phyloP scores from a whole-genome alignment of 108 stramenopile genomes.

The Aurantiochytrium sp. region DNA sequence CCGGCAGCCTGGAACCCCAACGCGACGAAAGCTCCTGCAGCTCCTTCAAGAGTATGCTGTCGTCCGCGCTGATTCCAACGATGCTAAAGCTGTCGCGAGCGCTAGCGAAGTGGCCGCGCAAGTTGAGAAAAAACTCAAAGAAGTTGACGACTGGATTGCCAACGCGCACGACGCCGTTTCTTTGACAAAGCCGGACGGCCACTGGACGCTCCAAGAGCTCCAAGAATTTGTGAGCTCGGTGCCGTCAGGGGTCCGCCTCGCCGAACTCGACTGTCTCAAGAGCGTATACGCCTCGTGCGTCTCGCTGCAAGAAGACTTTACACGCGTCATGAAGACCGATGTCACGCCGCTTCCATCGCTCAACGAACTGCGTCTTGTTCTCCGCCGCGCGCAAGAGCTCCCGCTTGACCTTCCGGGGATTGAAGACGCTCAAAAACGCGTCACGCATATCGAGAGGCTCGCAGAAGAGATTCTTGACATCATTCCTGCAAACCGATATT shows the following conservation, averaged over 20 bases:
- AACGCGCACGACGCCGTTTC: constrained; percentile 3
- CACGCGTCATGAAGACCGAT: background rate
- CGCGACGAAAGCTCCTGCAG: background rate
- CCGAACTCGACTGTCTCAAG: background rate
- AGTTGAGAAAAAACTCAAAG: background rate
- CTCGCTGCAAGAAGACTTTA: background rate
- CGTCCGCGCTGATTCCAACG: background rate
- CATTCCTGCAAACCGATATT: background rate
- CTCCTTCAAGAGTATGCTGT: background rate
- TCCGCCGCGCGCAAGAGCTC: background rate
- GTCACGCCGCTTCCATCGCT: background rate
- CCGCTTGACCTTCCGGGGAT: background rate
- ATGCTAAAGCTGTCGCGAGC: background rate
- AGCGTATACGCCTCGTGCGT: background rate
- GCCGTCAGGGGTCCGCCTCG: background rate
- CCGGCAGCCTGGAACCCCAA: background rate
- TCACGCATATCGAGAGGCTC: background rate
- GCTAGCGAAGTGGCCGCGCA: background rate
- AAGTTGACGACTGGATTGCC: background rate
- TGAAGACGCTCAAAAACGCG: background rate
- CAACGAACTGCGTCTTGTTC: background rate
- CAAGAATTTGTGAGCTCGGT: background rate
- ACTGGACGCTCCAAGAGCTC: background rate
- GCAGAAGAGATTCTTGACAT: background rate
- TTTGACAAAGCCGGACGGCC: background rate